phyloP scores from a whole-genome alignment of 1,284 basidiomycete species.

The Fomitopsis palustris region DNA sequence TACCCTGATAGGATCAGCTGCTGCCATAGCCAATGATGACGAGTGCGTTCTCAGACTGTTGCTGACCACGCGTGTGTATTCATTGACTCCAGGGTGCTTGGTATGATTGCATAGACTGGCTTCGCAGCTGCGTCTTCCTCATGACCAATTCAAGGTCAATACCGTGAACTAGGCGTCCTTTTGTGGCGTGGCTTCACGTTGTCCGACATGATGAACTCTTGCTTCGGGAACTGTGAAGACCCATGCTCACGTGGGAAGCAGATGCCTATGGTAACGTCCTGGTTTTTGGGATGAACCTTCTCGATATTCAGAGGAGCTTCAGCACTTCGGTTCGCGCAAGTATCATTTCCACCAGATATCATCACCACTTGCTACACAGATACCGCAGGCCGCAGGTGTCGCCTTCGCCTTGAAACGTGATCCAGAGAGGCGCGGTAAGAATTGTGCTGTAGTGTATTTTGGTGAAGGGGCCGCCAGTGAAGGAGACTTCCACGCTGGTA shows the following conservation, averaged over 20 bases:
- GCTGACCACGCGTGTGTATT: neutral
- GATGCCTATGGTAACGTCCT: constrained; percentile 73
- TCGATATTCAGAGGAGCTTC: neutral
- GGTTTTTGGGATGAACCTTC: neutral
- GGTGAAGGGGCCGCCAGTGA: constrained; percentile 83
- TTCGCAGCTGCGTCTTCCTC: neutral
- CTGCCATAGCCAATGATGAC: constrained; percentile 79
- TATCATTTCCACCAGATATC: constrained; percentile 94
- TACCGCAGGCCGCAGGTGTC: constrained; percentile 94
- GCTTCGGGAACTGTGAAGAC: constrained; percentile 84
- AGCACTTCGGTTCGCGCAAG: constrained; percentile 85
- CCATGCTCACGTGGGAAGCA: constrained; percentile 82
- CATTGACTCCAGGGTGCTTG: constrained; percentile 47
- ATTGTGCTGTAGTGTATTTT: constrained; percentile 88
- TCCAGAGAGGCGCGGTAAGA: constrained; percentile 65
- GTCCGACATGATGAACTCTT: constrained; percentile 80
- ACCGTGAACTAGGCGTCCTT: constrained; percentile 88
- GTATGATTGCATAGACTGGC: constrained; percentile 37
- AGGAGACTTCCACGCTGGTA: constrained; percentile 76
- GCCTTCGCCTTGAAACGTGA: constrained; percentile 86
- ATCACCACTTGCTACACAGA: constrained; percentile 92
- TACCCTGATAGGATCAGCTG: constrained; percentile 86
- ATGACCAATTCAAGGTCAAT: constrained; percentile 53
- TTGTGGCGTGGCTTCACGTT: constrained; percentile 83
- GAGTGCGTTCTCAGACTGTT: constrained; percentile 56